Base-by-base conservation (phyloP, 768 basidiomycete species). In the Tricholoma hemisulphureum region DNA sequence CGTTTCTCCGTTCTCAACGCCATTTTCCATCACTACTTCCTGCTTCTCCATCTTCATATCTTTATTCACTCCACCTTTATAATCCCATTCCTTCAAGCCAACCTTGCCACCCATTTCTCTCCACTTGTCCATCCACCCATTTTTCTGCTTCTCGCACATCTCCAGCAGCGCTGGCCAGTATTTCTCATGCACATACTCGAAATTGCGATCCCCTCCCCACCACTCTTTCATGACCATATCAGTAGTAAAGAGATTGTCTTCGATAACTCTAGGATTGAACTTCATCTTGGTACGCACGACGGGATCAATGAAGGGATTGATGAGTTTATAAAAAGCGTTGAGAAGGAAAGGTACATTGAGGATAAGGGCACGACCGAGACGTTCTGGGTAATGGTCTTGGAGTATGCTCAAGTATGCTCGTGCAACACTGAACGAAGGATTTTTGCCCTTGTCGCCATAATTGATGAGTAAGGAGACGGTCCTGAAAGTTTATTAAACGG, bases 321-420 rank as follows among this genome's bases (percentile, higher is more conserved):
- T 86, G 62, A 92, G 70, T 62, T 87, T 91, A 78, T 84, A 88
- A 73, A 93, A 93, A 0, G 83, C 77, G 55, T 82, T 83, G 51
- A 93, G 67, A 51, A 91, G 68, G 75, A 85, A 93, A 3, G 93
- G 93, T n/a, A 94, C 80, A 64, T 94, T 90, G 58, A 87, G 77
- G 65, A 93, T 83, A 41, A 92, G 71, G 1, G 91, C 82, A 11
- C 77, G 67, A 23, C 91, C 92, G 31, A 96, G 84, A 3, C 94
- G 85, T 69, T 96, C 94, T 0, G 92, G 92, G 64, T 93, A 94
- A 67, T 94, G 91, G 21, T 84, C 81, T 65, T 93, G 91, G 13
- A 93, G 77, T 63, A 91, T 88, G 68, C 79, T 71, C 53, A 88
- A 77, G 11, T 84, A 80, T 6, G 79, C 63, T 6, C 77, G 73